Conservation (phyloP, 805 yeast genomes). For the Suhomyces tanzawaensis region DNA sequence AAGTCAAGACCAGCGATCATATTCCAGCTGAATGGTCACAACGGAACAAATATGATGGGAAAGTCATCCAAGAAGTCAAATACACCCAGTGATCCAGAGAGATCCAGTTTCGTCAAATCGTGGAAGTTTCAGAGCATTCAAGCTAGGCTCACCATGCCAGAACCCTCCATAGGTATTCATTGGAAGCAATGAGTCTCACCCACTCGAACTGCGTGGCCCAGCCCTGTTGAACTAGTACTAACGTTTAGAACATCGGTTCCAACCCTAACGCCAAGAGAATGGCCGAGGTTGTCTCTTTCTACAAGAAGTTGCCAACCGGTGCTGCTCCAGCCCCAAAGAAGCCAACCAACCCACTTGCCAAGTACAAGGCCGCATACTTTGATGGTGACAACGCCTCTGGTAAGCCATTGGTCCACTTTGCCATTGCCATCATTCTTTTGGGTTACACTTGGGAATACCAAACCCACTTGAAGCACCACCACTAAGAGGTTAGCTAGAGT, state of each 20-base stretch:
- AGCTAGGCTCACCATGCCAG: no score
- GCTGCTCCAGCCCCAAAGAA: conserved; percentile 74
- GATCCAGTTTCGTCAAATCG: no score
- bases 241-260: conserved; percentile 77
- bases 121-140: no score
- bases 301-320: conserved; percentile 95
- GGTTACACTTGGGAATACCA: conserved; percentile 94
- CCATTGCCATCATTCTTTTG: conserved; percentile 60
- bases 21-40: no score
- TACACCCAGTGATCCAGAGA: no score
- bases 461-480: conserved; percentile 66
- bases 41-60: no score
- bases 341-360: conserved; percentile 60
- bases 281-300: conserved; percentile 91
- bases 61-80: no score
- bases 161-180: no score
- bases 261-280: conserved; percentile 97
- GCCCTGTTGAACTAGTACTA: conserved; percentile 16
- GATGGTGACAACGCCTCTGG: conserved; percentile 83
- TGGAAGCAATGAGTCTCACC: no score
- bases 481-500: no score
- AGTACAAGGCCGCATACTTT: conserved; percentile 83
- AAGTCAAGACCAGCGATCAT: no score
- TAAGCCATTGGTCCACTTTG: conserved; percentile 77
- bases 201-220: no score